phyloP scores from a whole-genome alignment of 2,329 filamentous ascomycete genomes.

The Fusarium sp. region DNA sequence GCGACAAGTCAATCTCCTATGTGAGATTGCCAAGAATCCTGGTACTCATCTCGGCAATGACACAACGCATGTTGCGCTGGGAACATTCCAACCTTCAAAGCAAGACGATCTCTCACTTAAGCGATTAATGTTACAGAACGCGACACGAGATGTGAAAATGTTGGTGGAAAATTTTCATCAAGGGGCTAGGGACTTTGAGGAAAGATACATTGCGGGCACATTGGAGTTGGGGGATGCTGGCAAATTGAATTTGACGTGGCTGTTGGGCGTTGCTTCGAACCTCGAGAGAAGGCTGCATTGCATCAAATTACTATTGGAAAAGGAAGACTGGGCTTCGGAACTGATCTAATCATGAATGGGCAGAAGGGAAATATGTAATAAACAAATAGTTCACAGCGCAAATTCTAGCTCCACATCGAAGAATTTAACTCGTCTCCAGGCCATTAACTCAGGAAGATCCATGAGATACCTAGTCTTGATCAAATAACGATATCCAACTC shows the following conservation, averaged over 20 bases:
- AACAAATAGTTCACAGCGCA: too few species aligned
- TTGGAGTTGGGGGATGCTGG: constrained; percentile 8
- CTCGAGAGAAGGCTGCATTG: neutral
- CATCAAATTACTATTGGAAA: neutral
- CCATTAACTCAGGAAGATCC: neutral
- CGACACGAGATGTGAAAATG: neutral
- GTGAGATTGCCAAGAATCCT: neutral
- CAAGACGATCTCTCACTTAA: constrained; percentile 9
- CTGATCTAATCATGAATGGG: neutral
- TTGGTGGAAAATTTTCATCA: neutral
- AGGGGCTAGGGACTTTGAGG: neutral
- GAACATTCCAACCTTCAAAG: neutral
- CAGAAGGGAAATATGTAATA: neutral
- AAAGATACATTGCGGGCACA: neutral
- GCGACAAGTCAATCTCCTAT: constrained; percentile 1
- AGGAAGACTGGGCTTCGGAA: neutral
- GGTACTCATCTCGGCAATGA: neutral
- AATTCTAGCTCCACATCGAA: neutral
- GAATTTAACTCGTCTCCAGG: neutral
- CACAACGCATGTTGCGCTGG: neutral
- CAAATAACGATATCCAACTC: neutral
- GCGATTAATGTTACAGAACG: constrained; percentile 7
- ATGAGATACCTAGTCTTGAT: neutral
- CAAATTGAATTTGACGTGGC: constrained; percentile 13
- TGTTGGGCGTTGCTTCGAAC: neutral